Evolutionary conservation across 2,329 filamentous ascomycete species (phyloP), one percentile per base, ranked within the genome.

Genomic region (Stachybotrys chartarum): DNA sequence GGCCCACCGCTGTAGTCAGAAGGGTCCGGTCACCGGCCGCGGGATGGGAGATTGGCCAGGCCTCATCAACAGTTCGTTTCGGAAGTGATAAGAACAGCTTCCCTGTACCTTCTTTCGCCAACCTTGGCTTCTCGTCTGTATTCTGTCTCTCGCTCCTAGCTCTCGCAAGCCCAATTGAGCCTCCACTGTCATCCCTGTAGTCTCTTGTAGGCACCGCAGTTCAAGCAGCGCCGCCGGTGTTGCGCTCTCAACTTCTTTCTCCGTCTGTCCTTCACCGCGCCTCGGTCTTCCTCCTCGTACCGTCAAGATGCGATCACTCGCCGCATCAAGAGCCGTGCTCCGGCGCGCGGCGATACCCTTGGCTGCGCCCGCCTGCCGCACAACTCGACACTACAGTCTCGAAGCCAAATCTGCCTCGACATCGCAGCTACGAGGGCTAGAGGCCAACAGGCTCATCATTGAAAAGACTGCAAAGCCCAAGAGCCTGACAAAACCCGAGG

Each of bases 401-500:
- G 72, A 77, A 66, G 77, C 78, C 57, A 70, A 74, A 57, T 74
- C 75, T 7, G 77, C 78, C 3, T 78, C 79, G 1, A 62, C 70
- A 17, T 63, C 78, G 11, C 80, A 82, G 68, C 81, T 85, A 35
- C 79, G 82, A 55, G 84, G 83, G 55, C 82, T 97, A 61, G 90
- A 97, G 71, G 76, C 87, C n/a, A 81, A 84, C 45, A 87, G 87
- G 72, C 83, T 97, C 57, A 77, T 79, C 51, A 79, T 97, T 66
- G 85, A 84, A 57, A 85, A 86, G 74, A 95, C 90, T 1, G 81
- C 78, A 7, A 84, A 80, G 4, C 94, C 93, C 11, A 94, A 93
- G 73, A 70, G 81, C 32, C 78, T 93, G 55, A 78, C 81, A 59
- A 86, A 91, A 54, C 83, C 88, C 14, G 83, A 93, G 68, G 85